Evolutionary conservation across 73 alveolate species (phyloP), one percentile per base, ranked within the genome.

Genomic region (Paramecium pentaurelia): DNA sequence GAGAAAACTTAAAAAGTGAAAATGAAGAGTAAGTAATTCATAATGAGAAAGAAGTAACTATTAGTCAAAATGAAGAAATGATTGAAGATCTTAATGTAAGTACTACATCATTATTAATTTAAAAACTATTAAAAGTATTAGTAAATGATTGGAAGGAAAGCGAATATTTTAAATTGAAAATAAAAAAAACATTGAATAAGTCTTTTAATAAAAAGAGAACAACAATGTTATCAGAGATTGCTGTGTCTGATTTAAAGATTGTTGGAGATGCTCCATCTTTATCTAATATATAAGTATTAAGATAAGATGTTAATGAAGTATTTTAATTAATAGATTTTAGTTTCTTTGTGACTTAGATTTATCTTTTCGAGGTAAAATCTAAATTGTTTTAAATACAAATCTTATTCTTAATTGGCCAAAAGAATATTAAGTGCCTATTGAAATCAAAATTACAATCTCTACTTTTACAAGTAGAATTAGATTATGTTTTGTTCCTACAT

Each of bases 251-350:
- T 25, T 80, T 80, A 11, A 44, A 45, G 20, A 49, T 80, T 28
- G 18, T 80, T 80, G 91, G 91, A 0, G 91, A 80, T 80, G 38
- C 91, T 20, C 91, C 91, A 11, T 80, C 27, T 8, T 38, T 80
- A 27, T 45, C 36, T 38, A 32, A 80, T 10, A 47, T 80, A 44
- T 27, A 45, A 12, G 45, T 77, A 44, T 11, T 32, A 42, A 80
- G 75, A 80, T 47, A 80, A 25, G 91, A 80, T 80, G 58, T 27
- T 25, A 47, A 80, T 42, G 91, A 80, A 47, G 91, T 80, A 80
- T 75, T 45, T 37, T 37, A 1, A 37, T 36, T 16, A 6, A 6
- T 28, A 45, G 6, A 40, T 40, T 22, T 42, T 8, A 80, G 91
- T 80, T 80, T 25, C 30, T 80, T 12, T 80, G 73, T 45, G 91